Evolutionary conservation across 2,329 filamentous ascomycete species (phyloP).

Genomic region (Aspergillus glaucus): DNA sequence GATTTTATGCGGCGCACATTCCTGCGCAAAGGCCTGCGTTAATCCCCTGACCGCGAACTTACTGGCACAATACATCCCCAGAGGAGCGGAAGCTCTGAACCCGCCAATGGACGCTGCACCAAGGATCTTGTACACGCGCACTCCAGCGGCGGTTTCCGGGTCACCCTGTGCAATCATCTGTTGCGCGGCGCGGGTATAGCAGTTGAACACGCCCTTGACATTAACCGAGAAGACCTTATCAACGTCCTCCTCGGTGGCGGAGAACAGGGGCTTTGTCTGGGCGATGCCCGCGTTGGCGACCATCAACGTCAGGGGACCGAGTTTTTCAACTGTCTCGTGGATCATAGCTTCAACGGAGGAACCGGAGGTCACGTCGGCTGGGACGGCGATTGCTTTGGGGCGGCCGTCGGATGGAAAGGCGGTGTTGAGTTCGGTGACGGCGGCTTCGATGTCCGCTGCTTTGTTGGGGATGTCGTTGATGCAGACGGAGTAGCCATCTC

Average conservation of each 20-base stretch:
- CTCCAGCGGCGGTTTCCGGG: slow-evolving; percentile 20
- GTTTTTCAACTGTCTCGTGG: slow-evolving; percentile 44
- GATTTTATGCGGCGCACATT: slow-evolving; percentile 58
- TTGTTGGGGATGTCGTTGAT: slow-evolving; percentile 58
- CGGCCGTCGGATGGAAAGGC: background rate
- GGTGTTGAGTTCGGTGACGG: slow-evolving; percentile 21
- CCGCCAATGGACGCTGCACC: slow-evolving; percentile 52
- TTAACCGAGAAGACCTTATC: slow-evolving; percentile 59
- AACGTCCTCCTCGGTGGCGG: slow-evolving; percentile 53
- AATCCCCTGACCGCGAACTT: slow-evolving; percentile 64
- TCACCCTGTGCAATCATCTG: slow-evolving; percentile 59
- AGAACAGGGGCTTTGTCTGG: slow-evolving; percentile 51
- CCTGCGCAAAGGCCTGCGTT: slow-evolving; percentile 61
- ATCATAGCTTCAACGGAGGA: slow-evolving; percentile 50
- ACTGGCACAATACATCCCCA: slow-evolving; percentile 58
- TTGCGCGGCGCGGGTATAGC: slow-evolving; percentile 56
- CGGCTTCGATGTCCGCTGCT: slow-evolving; percentile 46
- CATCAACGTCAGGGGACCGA: slow-evolving; percentile 49
- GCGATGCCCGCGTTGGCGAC: slow-evolving; percentile 59
- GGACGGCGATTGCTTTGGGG: slow-evolving; percentile 43
- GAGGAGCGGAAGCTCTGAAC: slow-evolving; percentile 53
- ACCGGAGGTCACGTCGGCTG: slow-evolving; percentile 57
- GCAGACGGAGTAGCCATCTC: slow-evolving; percentile 61
- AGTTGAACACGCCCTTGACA: slow-evolving; percentile 60
- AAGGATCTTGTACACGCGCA: slow-evolving; percentile 42